Percentiles rank a stretch among this genome's conserved stretches.
Conservation (phyloP, 495 filamentous ascomycete species). For the Penicillium angulare region DNA sequence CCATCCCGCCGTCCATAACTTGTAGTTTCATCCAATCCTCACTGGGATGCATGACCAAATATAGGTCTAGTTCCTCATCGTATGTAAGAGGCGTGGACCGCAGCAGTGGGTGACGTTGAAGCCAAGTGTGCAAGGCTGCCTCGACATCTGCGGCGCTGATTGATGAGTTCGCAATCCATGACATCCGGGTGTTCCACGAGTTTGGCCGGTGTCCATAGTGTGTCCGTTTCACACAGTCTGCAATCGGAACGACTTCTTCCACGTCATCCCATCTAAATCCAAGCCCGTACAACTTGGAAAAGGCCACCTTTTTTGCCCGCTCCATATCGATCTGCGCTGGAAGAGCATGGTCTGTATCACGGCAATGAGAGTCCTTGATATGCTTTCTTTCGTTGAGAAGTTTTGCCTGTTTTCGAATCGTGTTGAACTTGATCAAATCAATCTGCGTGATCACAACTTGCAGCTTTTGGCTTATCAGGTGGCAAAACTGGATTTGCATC, state of each 20-base stretch:
- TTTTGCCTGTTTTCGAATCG: neutral
- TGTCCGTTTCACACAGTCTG: neutral
- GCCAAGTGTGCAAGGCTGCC: neutral
- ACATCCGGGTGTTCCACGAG: neutral
- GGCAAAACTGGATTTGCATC: constrained; percentile 15
- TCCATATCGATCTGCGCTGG: neutral
- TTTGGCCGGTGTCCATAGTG: neutral
- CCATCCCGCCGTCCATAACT: neutral
- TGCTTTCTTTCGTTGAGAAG: neutral
- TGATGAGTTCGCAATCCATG: neutral
- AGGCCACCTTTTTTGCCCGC: neutral
- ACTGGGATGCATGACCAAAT: neutral
- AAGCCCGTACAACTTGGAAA: neutral
- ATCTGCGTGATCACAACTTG: neutral
- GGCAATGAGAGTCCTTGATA: neutral
- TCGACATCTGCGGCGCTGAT: neutral
- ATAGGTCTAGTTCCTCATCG: neutral
- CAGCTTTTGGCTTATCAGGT: neutral
- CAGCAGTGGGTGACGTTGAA: constrained; percentile 3
- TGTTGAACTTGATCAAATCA: neutral
- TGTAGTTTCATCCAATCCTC: neutral
- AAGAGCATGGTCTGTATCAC: neutral
- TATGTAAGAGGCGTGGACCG: neutral
- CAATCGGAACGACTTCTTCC: neutral
- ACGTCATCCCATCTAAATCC: constrained; percentile 9